Conservation (phyloP, 495 filamentous ascomycete species). For the Pyronema domesticum region DNA sequence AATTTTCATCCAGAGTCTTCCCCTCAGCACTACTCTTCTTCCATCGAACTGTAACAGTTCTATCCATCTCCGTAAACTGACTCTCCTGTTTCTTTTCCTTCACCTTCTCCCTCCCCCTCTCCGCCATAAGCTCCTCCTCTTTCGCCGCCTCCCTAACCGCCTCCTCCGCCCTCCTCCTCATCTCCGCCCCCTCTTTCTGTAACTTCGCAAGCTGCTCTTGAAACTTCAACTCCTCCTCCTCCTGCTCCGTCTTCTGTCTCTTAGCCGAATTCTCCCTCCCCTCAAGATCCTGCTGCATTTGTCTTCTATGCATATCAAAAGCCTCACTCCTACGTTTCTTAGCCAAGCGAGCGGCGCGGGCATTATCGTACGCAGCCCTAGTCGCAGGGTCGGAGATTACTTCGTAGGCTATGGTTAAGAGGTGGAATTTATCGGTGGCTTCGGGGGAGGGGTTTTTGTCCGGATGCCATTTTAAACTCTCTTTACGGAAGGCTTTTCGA, state of each 20-base stretch:
- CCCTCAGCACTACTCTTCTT: slow-evolving; percentile 4
- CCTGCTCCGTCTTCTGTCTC: slow-evolving; percentile 48
- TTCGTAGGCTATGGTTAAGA: slow-evolving; percentile 55
- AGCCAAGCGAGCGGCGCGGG: slow-evolving; percentile 41
- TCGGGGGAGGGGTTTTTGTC: slow-evolving; percentile 38
- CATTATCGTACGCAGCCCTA: slow-evolving; percentile 51
- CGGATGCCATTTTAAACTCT: slow-evolving; percentile 82
- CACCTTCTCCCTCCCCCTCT: neutral
- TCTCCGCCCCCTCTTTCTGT: slow-evolving; percentile 28
- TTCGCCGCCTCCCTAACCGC: slow-evolving; percentile 65
- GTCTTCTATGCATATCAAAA: slow-evolving; percentile 54
- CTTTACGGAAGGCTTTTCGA: slow-evolving; percentile 72
- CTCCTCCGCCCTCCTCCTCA: slow-evolving; percentile 12
- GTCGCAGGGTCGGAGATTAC: slow-evolving; percentile 45
- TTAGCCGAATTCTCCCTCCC: slow-evolving; percentile 29
- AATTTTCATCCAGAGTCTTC: neutral
- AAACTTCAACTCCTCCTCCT: slow-evolving; percentile 56
- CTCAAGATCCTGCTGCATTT: slow-evolving; percentile 37
- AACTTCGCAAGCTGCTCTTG: slow-evolving; percentile 24
- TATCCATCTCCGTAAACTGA: slow-evolving; percentile 17
- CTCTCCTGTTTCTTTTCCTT: slow-evolving; percentile 1
- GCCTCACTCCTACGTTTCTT: slow-evolving; percentile 45
- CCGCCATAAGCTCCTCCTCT: slow-evolving; percentile 37
- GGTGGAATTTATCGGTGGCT: slow-evolving; percentile 46
- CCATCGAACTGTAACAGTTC: slow-evolving; percentile 18